Evolutionary conservation across 495 filamentous ascomycete genomes (phyloP).

Genomic region (Daldinia childiae): DNA sequence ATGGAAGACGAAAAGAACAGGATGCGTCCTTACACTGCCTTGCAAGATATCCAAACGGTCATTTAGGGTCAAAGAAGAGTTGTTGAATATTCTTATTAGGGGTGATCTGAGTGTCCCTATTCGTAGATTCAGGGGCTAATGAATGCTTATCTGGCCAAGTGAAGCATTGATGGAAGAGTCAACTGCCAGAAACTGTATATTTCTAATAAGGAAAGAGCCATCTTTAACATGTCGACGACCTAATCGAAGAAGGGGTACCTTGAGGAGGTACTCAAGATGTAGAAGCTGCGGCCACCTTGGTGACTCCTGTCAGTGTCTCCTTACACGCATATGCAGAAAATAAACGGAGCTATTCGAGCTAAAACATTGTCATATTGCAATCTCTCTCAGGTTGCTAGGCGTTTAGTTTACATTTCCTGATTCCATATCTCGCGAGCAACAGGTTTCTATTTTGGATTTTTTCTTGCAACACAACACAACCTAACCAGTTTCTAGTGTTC

Average conservation of each 20-base stretch:
- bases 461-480: not conserved
- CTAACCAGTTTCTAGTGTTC: not conserved
- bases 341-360: not conserved
- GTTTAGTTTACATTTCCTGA: not conserved
- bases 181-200: not conserved
- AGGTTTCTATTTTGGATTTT: slow-evolving; percentile 15
- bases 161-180: not conserved
- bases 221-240: not conserved
- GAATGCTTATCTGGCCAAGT: not conserved
- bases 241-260: slow-evolving; percentile 1
- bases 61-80: not conserved
- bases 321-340: not conserved
- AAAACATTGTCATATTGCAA: not conserved
- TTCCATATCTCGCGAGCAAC: slow-evolving; percentile 8
- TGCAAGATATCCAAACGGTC: too few species aligned
- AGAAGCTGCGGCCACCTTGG: not conserved
- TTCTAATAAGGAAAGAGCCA: not conserved
- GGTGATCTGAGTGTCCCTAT: not conserved
- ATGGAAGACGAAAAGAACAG: not conserved
- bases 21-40: not conserved
- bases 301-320: not conserved
- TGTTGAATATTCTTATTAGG: not conserved
- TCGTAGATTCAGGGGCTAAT: not conserved
- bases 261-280: not conserved
- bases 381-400: not conserved